Evolutionary conservation across 2,329 filamentous ascomycete species (phyloP), one percentile per base, ranked within the genome.

Genomic region (Sarocladium strictum): DNA sequence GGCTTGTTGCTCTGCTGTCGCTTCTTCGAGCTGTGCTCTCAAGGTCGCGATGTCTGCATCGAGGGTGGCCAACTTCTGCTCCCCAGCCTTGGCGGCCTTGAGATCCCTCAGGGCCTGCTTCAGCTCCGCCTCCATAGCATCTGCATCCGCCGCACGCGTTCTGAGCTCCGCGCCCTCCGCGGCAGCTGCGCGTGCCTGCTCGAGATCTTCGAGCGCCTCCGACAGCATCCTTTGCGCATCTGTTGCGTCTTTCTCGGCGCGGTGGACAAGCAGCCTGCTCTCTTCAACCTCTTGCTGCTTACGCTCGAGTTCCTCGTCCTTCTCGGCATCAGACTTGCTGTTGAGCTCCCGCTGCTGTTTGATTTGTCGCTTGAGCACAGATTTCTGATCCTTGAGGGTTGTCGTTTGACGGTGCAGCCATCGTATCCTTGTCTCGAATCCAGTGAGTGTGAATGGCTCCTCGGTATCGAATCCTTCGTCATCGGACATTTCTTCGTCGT

Each of bases 291-390:
- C 79, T 15, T 79, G 76, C 53, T 77, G 73, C 61, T 81, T 84
- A 49, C 75, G 68, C 23, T 78, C 74, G n/a, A 89, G 67, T 58
- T 87, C 81, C 38, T 79, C 78, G 61, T 87, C 85, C 63, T 85
- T 83, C 57, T 85, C 79, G 19, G 81, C 77, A 60, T 96, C 90
- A 1, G 90, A 91, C 65, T 92, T 92, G 73, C 80, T 91, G 71
- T 96, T 96, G 55, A 97, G 80, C 65, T 96, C 90, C 56, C 92
- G 87, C 71, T 97, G 93, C 67, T 97, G 92, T 72, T 96, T 93
- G 64, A 97, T 93, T 68, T 97, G 92, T 41, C 91, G 84, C 64
- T 93, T 87, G 9, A 97, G 78, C 21, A 96, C 92, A 50, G 84
- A 83, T 67, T 96, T 95, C 66, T 97, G 92, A 62, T 96, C 89